Base-by-base conservation (phyloP, 2,329 filamentous ascomycete species). In the Tolypocladium tundrense region DNA sequence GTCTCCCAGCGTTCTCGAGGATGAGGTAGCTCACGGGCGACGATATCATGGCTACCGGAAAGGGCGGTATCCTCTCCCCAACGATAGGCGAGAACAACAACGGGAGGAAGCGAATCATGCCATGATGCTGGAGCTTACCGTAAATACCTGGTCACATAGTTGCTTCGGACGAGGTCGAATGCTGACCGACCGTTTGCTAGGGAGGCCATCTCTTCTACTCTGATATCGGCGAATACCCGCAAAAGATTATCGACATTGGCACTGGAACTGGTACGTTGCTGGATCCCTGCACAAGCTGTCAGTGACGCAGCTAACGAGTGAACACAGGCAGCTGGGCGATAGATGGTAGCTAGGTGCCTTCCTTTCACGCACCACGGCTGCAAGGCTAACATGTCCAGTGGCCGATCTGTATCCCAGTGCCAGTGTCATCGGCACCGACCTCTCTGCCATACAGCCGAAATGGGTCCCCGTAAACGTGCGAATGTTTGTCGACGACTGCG, bases 401-500 rank as follows among this genome's bases (percentile, higher is more conserved):
- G 77, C 72, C 54, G 75, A 78, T 61, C 61, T 67, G 27, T 76
- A 72, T 56, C 74, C 74, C n/a, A 66, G 67, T 42, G 70, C 75
- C 7, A 70, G 69, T 51, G 71, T 77, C 2, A 58, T 74, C 19
- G 75, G 75, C 51, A 74, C 71, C 33, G 75, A 79, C 55, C 61
- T 78, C 21, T 76, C 75, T 3, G 75, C 77, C 2, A 79, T 78
- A 24, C 76, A 79, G 61, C 74, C 75, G 2, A 69, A 68, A 41
- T 75, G 72, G 69, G 75, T 86, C 14, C 84, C 83, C 19, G 76
- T 79, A 13, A 87, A 87, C 64, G 75, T 83, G n/a, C 75, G 74
- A 9, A 86, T 86, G 70, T 73, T 85, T 59, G 77, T 88, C 11
- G 84, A 87, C 63, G 84, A 87, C 65, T 78, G 79, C 55, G 82